Base-by-base conservation (phyloP, 225 moss, liverwort and hornwort genomes). In the Climacium dendroides region DNA sequence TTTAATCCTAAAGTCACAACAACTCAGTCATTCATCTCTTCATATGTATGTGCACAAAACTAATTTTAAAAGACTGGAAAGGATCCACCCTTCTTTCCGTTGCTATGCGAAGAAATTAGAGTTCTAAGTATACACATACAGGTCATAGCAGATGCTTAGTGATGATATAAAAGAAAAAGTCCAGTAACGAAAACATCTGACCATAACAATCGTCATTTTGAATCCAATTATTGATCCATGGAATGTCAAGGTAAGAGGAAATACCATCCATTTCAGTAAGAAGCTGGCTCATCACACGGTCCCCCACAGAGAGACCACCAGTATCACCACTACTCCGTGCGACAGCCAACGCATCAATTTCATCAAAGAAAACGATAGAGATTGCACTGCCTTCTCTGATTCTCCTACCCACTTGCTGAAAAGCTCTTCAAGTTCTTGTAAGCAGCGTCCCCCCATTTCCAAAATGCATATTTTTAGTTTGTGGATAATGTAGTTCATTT, bases 371-470 rank as follows among this genome's bases (percentile, higher is more conserved):
- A 32, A 99, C 94, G 58, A 99, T 95, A 30, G 98, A 54, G 88
- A 89, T 83, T 94, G 91, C 29, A 99, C 95, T 48, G 97, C 98
- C 85, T 99, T 99, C 85, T 99, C 98, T 50, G 97, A 97, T 88
- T 99, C 97, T 60, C 98, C 98, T 52, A 99, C 97, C 98, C 97
- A 99, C 83, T 99, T 99, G 89, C 98, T 99, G 89, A 97, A 97
- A 86, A 99, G 95, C 74, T 99, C 98, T 14, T n/a, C n/a, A n/a
- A n/a, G n/a, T n/a, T n/a, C n/a, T n/a, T n/a, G n/a, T n/a, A n/a
- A n/a, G n/a, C n/a, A n/a, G n/a, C n/a, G n/a, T n/a, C n/a, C n/a
- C n/a, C n/a, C n/a, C n/a, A n/a, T n/a, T n/a, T n/a, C n/a, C n/a
- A n/a, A n/a, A n/a, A n/a, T n/a, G n/a, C n/a, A n/a, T n/a, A n/a